Conservation (phyloP, 108 stramenopile genomes). For the Schizochytrium sp. region DNA sequence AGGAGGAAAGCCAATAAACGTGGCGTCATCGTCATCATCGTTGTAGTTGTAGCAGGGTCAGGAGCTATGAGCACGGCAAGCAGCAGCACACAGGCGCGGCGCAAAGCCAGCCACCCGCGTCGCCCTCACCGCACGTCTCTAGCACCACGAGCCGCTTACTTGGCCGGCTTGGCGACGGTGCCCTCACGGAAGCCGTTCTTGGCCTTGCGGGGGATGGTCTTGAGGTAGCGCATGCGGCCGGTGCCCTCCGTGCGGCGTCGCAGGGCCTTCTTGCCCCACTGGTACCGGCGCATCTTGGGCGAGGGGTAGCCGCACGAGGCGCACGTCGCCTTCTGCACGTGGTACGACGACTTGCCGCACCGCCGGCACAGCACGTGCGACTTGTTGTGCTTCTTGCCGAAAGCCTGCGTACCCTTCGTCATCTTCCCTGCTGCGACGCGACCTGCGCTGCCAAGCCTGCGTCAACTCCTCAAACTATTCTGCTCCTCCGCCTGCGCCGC, state of each 20-base stretch:
- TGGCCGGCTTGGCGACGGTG: constrained; percentile 60
- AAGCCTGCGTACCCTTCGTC: constrained; percentile 99
- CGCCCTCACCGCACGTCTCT: no score
- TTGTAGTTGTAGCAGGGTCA: no score
- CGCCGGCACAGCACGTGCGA: constrained; percentile 98
- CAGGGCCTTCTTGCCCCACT: constrained; percentile 96
- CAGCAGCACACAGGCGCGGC: no score
- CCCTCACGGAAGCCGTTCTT: constrained; percentile 99
- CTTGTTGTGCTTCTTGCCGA: constrained; percentile 99
- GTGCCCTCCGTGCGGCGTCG: constrained; percentile 89
- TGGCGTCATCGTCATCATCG: no score
- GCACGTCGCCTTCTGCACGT: constrained; percentile 99
- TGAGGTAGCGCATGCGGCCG: constrained; percentile 97
- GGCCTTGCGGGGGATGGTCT: constrained; percentile 91
- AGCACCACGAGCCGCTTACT: neutral
- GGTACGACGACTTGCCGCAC: constrained; percentile 94
- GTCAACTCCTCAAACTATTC: no score
- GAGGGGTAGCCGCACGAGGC: constrained; percentile 94
- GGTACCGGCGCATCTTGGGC: constrained; percentile 90
- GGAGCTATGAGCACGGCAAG: no score
- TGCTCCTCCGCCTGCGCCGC: no score
- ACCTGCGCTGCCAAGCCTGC: no score
- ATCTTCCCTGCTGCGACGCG: neutral
- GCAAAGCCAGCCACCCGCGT: no score
- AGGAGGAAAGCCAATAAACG: no score